Conservation (phyloP, 148 eudicot genomes). For the Vaccinium myrtillus region DNA sequence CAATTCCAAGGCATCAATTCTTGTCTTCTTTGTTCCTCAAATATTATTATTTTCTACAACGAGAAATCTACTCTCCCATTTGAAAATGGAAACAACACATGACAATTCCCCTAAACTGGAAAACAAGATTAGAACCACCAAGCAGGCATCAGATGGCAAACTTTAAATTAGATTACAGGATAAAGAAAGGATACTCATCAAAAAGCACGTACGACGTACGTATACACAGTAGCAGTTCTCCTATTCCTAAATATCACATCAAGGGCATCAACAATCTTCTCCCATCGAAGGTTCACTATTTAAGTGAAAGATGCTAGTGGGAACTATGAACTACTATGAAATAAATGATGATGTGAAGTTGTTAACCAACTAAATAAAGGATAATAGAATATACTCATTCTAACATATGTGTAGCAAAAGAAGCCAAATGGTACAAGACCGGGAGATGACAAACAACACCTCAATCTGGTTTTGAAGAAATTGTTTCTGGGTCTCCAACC, state of each 20-base stretch:
- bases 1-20: not conserved
- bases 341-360: not conserved
- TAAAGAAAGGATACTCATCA: not conserved
- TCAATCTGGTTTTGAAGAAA: slow-evolving; percentile 67
- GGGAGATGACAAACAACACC: slow-evolving; percentile 40
- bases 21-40: not conserved
- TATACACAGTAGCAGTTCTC: not conserved
- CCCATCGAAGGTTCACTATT: not conserved
- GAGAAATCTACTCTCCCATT: not conserved
- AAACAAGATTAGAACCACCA: not conserved
- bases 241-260: not conserved
- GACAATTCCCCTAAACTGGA: not conserved
- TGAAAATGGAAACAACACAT: not conserved
- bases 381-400: not conserved
- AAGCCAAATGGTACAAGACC: not conserved
- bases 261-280: not conserved
- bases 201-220: not conserved
- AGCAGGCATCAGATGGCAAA: not conserved
- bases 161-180: not conserved
- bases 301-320: not conserved
- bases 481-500: slow-evolving; percentile 42
- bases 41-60: not conserved
- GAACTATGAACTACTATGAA: not conserved
- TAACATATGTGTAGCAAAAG: not conserved
- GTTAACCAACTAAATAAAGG: not conserved